phyloP scores from a whole-genome alignment of 257 asterid species.

The Fraxinus quadrangulata region DNA sequence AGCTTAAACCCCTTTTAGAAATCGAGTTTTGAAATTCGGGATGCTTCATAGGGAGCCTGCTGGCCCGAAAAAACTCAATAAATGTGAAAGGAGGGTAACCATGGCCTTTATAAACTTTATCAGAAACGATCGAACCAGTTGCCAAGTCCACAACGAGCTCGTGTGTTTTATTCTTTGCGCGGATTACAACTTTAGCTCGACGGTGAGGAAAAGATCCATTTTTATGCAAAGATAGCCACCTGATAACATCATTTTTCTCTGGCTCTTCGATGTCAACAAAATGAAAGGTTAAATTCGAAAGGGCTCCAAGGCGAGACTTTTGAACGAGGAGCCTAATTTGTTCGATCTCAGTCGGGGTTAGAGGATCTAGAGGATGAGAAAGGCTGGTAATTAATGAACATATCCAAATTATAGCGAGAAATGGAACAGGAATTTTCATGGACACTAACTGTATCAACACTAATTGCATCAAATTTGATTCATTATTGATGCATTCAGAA shows the following conservation, averaged over 20 bases:
- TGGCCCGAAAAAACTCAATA: slow-evolving; percentile 49
- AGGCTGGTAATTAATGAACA: slow-evolving; percentile 17
- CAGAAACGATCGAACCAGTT: slow-evolving; percentile 37
- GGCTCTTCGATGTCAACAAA: slow-evolving; percentile 71
- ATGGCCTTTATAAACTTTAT: slow-evolving; percentile 41
- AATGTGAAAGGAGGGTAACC: slow-evolving; percentile 66
- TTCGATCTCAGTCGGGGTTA: slow-evolving; percentile 51
- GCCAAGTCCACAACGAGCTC: slow-evolving; percentile 53
- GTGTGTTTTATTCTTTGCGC: slow-evolving; percentile 42
- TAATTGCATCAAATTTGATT: slow-evolving; percentile 19
- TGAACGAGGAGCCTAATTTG: slow-evolving; percentile 40
- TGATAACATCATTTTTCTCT: slow-evolving; percentile 52
- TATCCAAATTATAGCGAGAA: slow-evolving; percentile 25
- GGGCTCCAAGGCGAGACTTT: slow-evolving; percentile 36
- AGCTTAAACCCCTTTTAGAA: slow-evolving; percentile 53
- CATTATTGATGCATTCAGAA: slow-evolving; percentile 25
- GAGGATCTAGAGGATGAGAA: slow-evolving; percentile 73
- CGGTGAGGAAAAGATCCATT: slow-evolving; percentile 39
- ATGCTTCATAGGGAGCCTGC: slow-evolving; percentile 39
- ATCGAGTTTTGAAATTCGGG: slow-evolving; percentile 54
- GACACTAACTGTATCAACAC: slow-evolving; percentile 28
- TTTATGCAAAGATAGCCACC: slow-evolving; percentile 39
- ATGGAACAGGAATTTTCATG: slow-evolving; percentile 29
- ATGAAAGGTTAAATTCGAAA: slow-evolving; percentile 53
- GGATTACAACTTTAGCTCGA: slow-evolving; percentile 50